Conservation (phyloP, 495 filamentous ascomycete species). For the Astrothelium macrocarpum region DNA sequence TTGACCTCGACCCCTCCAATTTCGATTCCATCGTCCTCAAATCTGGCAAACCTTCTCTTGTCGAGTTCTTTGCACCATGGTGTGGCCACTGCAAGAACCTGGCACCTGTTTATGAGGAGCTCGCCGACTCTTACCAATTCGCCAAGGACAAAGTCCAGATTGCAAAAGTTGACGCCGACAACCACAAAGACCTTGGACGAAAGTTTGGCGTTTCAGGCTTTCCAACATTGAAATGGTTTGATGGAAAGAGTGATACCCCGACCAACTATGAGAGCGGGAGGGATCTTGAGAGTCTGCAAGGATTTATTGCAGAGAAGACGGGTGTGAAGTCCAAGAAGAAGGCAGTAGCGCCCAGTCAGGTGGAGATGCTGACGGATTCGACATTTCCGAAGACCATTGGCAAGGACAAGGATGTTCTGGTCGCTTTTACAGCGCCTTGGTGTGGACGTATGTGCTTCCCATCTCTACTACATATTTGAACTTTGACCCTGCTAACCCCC, state of each 20-base stretch:
- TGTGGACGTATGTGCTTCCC: constrained; percentile 80
- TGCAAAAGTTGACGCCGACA: constrained; percentile 93
- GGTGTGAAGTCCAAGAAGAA: constrained; percentile 65
- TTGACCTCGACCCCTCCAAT: constrained; percentile 79
- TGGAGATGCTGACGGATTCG: constrained; percentile 69
- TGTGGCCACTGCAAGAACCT: constrained; percentile 99
- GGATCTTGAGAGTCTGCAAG: constrained; percentile 74
- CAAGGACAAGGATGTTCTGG: constrained; percentile 78
- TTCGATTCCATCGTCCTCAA: constrained; percentile 84
- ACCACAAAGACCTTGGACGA: constrained; percentile 71
- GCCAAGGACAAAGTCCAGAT: constrained; percentile 77
- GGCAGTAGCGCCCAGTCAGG: constrained; percentile 60
- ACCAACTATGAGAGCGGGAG: constrained; percentile 77
- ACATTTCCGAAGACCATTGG: constrained; percentile 72
- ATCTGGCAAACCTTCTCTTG: constrained; percentile 88
- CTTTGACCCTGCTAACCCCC: constrained; percentile 17
- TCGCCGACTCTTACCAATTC: constrained; percentile 62
- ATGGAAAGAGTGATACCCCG: constrained; percentile 86
- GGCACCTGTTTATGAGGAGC: constrained; percentile 88
- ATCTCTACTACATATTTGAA: background rate
- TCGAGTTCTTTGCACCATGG: constrained; percentile 99
- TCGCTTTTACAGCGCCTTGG: constrained; percentile 95
- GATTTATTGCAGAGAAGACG: constrained; percentile 82
- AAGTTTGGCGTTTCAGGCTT: constrained; percentile 86
- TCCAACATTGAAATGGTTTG: constrained; percentile 96